Conservation (phyloP, 768 basidiomycete genomes). For the Albatrellus ellisii region DNA sequence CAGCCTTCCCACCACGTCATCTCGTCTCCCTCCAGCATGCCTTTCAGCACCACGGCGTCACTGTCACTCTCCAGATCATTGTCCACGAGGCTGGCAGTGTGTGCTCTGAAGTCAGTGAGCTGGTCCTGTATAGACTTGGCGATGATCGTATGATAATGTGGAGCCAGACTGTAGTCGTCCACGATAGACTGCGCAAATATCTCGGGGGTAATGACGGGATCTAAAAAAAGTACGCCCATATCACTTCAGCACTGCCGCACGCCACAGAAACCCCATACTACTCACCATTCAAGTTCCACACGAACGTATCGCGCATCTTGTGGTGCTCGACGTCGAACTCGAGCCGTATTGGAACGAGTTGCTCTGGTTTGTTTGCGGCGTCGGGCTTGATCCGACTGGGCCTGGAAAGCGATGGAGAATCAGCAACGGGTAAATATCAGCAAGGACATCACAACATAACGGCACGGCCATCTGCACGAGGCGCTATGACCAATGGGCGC, state of each 20-base stretch:
- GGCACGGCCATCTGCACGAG: no score
- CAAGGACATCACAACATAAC: background rate
- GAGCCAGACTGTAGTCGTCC: constrained; percentile 76
- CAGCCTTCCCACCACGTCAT: constrained; percentile 60
- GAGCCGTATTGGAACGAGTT: constrained; percentile 87
- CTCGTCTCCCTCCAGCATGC: constrained; percentile 35
- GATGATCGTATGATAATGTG: constrained; percentile 53
- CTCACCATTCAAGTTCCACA: constrained; percentile 95
- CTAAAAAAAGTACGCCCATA: constrained; percentile 25
- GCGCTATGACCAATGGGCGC: no score
- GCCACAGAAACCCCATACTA: background rate
- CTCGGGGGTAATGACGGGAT: constrained; percentile 82
- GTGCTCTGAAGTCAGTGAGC: constrained; percentile 64
- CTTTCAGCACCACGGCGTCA: constrained; percentile 23
- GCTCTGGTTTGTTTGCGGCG: constrained; percentile 54
- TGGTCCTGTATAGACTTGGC: constrained; percentile 82
- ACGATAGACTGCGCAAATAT: constrained; percentile 81
- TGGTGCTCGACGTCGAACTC: constrained; percentile 94
- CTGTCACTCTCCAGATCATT: constrained; percentile 30
- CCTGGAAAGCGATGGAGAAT: constrained; percentile 22
- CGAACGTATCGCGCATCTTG: constrained; percentile 90
- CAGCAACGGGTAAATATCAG: constrained; percentile 8
- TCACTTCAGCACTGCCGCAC: background rate
- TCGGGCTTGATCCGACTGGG: constrained; percentile 46
- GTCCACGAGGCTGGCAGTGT: constrained; percentile 33